Conservation (phyloP, 2,329 filamentous ascomycete species). For the Aschersonia sp. region DNA sequence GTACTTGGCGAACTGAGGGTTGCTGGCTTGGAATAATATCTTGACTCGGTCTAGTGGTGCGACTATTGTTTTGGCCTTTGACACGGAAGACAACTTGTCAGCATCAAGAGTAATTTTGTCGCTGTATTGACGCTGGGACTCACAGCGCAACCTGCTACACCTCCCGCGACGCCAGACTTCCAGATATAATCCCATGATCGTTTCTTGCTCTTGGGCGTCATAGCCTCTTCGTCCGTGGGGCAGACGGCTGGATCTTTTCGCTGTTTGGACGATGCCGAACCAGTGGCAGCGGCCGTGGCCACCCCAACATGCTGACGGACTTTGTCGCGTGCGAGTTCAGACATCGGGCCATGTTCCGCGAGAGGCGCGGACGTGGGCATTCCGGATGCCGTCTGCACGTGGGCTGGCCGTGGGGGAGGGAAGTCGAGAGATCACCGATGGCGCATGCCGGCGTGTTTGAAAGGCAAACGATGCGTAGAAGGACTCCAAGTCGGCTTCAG, state of each 20-base stretch:
- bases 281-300: slow-evolving; percentile 7
- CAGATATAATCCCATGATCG: slow-evolving; percentile 73
- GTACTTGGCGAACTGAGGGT: slow-evolving; percentile 88
- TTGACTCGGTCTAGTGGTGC: slow-evolving; percentile 95
- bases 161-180: slow-evolving; percentile 74
- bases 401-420: background rate
- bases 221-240: slow-evolving; percentile 34
- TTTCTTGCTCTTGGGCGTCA: slow-evolving; percentile 29
- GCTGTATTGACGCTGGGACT: slow-evolving; percentile 16
- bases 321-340: slow-evolving; percentile 29
- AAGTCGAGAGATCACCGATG: slow-evolving; percentile 9
- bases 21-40: slow-evolving; percentile 93
- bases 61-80: slow-evolving; percentile 83
- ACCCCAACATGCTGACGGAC: slow-evolving; percentile 13
- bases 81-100: background rate
- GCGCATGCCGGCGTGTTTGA: slow-evolving; percentile 2
- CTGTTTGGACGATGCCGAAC: slow-evolving; percentile 3
- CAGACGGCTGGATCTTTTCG: slow-evolving; percentile 25
- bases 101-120: background rate
- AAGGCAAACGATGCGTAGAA: background rate
- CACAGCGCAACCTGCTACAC: slow-evolving; percentile 84
- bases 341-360: slow-evolving; percentile 43
- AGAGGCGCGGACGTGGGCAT: slow-evolving; percentile 42
- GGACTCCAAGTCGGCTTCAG: too few relatives aligned
- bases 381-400: slow-evolving; percentile 13